A percentile compares a stretch with the other conserved stretches of the same genome.
Evolutionary conservation across 2,329 filamentous ascomycete genomes (phyloP).

Genomic region (Penicillium hesseltinei): DNA sequence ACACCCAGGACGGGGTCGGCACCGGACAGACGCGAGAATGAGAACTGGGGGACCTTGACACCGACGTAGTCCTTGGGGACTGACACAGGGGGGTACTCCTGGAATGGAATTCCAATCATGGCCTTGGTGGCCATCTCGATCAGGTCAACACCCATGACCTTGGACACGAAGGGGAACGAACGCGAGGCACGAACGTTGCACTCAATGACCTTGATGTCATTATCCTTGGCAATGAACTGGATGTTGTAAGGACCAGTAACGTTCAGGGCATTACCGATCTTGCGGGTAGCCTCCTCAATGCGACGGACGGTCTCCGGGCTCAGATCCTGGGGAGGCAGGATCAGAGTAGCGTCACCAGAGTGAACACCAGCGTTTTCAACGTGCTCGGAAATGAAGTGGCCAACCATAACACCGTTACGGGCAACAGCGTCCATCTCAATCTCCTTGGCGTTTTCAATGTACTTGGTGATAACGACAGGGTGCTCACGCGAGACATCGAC

Average conservation of each 20-base stretch:
- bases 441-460: constrained; percentile 98
- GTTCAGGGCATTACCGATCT: constrained; percentile 91
- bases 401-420: constrained; percentile 81
- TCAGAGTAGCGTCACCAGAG: constrained; percentile 94
- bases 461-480: constrained; percentile 98
- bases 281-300: constrained; percentile 91
- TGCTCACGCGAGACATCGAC: constrained; percentile 91
- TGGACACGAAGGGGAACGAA: constrained; percentile 97
- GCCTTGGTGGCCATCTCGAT: constrained; percentile 99
- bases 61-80: constrained; percentile 82
- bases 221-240: constrained; percentile 99
- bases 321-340: constrained; percentile 90
- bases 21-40: constrained; percentile 93
- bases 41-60: constrained; percentile 98
- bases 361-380: constrained; percentile 98
- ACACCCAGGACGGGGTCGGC: constrained; percentile 96
- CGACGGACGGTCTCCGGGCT: constrained; percentile 82
- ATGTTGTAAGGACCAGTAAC: constrained; percentile 98
- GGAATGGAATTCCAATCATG: constrained; percentile 80
- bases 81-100: constrained; percentile 74
- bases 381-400: constrained; percentile 97
- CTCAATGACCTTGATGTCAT: constrained; percentile 99
- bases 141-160: constrained; percentile 95
- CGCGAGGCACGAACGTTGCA: constrained; percentile 96
- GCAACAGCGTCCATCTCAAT: constrained; percentile 99